These are phyloP conservation scores for Colletotrichum godetiae DNA, from an alignment of 2,329 filamentous ascomycete genomes.

Conservation along the genomic window DNA sequence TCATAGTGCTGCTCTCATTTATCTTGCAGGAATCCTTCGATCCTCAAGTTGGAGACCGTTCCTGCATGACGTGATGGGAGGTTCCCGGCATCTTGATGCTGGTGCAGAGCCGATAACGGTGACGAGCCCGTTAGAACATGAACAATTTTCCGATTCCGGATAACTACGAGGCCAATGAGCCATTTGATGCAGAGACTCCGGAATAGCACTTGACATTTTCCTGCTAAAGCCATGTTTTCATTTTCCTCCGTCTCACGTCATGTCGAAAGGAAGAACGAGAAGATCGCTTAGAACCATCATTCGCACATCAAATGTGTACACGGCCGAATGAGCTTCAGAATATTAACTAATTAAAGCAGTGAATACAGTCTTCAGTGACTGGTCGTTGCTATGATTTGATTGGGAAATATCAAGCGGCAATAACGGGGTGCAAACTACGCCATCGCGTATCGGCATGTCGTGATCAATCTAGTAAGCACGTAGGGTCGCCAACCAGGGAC, in stretches of 20 bases:
- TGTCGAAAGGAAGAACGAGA: too few relatives aligned
- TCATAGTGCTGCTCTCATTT: background rate
- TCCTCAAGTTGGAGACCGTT: background rate
- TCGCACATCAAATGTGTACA: too few relatives aligned
- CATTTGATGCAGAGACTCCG: too few relatives aligned
- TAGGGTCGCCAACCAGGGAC: background rate
- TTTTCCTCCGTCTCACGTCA: too few relatives aligned
- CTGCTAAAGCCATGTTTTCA: background rate
- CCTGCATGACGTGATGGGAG: background rate
- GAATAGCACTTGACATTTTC: too few relatives aligned
- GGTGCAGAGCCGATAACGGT: background rate
- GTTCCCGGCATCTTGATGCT: background rate
- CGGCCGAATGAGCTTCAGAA: background rate
- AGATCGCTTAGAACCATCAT: too few relatives aligned
- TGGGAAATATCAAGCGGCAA: background rate
- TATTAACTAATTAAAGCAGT: background rate
- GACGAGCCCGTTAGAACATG: too few relatives aligned
- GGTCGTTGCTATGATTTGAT: background rate
- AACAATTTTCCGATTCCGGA: background rate
- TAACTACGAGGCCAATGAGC: background rate
- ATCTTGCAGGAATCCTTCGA: background rate
- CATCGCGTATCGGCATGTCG: slow-evolving; percentile 24
- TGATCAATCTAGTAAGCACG: background rate
- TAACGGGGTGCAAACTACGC: background rate
- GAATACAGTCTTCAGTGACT: background rate